These are phyloP conservation scores for Aotearoamyces nothofagi DNA, from an alignment of 2,329 filamentous ascomycete species.

Conservation along the genomic window DNA sequence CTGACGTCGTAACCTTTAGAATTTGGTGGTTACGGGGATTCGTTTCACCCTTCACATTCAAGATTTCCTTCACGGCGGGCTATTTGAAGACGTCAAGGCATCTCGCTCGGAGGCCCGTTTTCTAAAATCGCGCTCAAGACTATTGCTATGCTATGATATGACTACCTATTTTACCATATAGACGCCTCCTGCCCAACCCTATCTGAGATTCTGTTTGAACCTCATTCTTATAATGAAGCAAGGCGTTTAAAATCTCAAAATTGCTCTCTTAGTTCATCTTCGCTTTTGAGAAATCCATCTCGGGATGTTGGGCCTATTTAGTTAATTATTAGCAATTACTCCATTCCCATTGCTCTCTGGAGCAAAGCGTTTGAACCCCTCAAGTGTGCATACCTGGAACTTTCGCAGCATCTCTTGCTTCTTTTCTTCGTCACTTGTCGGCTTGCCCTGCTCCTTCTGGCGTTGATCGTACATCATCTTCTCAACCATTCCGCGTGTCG, in stretches of 20 bases:
- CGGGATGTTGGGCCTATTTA: constrained; percentile 33
- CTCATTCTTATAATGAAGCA: too few relatives aligned
- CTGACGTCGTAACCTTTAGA: constrained; percentile 34
- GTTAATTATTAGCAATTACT: too few relatives aligned
- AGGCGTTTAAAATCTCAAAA: too few relatives aligned
- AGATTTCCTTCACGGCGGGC: too few relatives aligned
- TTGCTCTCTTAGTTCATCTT: constrained; percentile 49
- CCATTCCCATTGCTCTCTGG: not conserved
- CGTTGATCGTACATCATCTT: constrained; percentile 99
- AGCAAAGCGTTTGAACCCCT: constrained; percentile 31
- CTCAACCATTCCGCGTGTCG: constrained; percentile 94
- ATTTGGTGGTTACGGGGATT: constrained; percentile 36
- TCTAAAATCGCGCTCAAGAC: too few relatives aligned
- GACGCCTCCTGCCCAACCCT: too few relatives aligned
- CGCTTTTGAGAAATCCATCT: constrained; percentile 59
- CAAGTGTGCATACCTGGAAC: constrained; percentile 83
- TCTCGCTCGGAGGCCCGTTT: too few relatives aligned
- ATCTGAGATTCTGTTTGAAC: too few relatives aligned
- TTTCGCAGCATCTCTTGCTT: constrained; percentile 86
- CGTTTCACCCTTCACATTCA: constrained; percentile 49
- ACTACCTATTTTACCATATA: too few relatives aligned
- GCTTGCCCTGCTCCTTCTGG: constrained; percentile 85
- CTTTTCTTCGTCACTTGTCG: constrained; percentile 87
- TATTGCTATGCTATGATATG: too few relatives aligned
- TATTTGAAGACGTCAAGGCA: too few relatives aligned